These are phyloP conservation scores for Boeremia lycopersici DNA, from an alignment of 2,329 filamentous ascomycete genomes.

Conservation along the genomic window DNA sequence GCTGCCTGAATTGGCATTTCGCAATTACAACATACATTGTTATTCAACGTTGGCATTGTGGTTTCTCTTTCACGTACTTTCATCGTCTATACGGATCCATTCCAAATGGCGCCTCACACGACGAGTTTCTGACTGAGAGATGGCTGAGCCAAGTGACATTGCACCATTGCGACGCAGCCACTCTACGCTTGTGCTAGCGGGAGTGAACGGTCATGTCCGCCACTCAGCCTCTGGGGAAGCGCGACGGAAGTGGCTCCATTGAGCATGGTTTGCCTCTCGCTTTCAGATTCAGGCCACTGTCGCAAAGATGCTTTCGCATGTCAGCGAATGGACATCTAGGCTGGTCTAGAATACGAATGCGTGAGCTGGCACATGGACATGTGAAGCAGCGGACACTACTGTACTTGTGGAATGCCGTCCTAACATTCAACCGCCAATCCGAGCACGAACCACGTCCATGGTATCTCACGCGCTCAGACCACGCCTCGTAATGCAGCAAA, in stretches of 20 bases:
- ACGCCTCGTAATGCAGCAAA: not conserved
- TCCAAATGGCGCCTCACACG: not conserved
- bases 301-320: not conserved
- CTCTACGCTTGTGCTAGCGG: constrained; percentile 7
- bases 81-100: not conserved
- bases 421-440: not conserved
- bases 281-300: not conserved
- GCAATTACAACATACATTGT: not conserved
- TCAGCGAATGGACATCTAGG: not conserved
- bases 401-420: not conserved
- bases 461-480: too few relatives aligned
- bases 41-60: not conserved
- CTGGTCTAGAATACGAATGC: not conserved
- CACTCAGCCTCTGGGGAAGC: constrained; percentile 6
- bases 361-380: not conserved
- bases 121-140: not conserved
- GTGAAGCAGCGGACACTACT: not conserved
- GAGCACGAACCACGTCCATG: too few relatives aligned
- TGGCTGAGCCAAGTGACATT: not conserved
- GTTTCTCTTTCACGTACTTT: not conserved
- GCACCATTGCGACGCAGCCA: not conserved
- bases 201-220: not conserved
- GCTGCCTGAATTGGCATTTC: not conserved
- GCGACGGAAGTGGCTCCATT: not conserved
- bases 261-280: not conserved